phyloP scores from a whole-genome alignment of 768 basidiomycete genomes.

The Lanmaoa rubissima region DNA sequence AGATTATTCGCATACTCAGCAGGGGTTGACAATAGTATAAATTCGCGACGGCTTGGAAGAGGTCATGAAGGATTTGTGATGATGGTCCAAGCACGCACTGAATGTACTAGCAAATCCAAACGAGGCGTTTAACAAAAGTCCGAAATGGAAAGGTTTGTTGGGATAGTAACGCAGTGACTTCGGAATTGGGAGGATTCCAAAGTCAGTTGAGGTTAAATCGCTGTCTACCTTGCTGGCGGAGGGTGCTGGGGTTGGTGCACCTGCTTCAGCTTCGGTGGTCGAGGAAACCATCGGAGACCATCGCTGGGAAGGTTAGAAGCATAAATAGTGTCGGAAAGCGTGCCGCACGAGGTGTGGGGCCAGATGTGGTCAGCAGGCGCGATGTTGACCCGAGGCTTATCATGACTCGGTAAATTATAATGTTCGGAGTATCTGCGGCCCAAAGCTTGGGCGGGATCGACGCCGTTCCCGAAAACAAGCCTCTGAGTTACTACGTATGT shows the following conservation, averaged over 20 bases:
- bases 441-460: no score
- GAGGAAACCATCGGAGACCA: conserved; percentile 17
- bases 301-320: background rate
- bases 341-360: no score
- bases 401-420: no score
- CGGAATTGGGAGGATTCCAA: conserved; percentile 66
- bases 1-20: conserved; percentile 47
- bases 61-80: background rate
- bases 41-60: conserved; percentile 57
- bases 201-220: conserved; percentile 39
- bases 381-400: no score
- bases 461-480: no score
- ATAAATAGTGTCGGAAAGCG: conserved; percentile 15
- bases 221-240: background rate
- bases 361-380: no score
- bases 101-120: conserved; percentile 65
- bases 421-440: no score
- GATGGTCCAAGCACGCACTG: conserved; percentile 14
- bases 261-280: background rate
- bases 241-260: background rate
- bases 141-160: conserved; percentile 49
- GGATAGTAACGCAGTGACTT: conserved; percentile 51
- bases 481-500: no score
- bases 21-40: conserved; percentile 84
- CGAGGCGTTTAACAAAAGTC: conserved; percentile 48